Conservation (phyloP, 2,329 filamentous ascomycete species). For the Aspergillus persii region DNA sequence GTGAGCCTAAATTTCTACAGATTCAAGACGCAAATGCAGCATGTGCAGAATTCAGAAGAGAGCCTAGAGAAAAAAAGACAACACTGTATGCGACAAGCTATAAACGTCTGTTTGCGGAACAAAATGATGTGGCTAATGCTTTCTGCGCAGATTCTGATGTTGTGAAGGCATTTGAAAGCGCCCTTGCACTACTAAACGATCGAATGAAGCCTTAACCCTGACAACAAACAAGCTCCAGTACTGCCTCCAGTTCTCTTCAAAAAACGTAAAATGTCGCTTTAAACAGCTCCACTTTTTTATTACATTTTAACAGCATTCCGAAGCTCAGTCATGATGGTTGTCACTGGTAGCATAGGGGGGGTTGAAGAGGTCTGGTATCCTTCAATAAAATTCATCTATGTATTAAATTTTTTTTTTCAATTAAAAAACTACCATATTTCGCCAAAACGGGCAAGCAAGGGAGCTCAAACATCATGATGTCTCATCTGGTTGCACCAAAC, state of each 20-base stretch:
- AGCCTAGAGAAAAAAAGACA: constrained; percentile 70
- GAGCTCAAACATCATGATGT: neutral
- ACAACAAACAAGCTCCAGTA: neutral
- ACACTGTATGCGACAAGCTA: constrained; percentile 63
- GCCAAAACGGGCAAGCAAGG: neutral
- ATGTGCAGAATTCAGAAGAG: constrained; percentile 72
- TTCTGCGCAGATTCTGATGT: constrained; percentile 39
- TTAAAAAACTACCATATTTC: neutral
- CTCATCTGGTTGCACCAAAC: constrained; percentile 55
- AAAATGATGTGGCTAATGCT: constrained; percentile 14
- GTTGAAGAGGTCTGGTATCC: neutral
- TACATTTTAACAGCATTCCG: neutral
- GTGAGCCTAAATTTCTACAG: constrained; percentile 41
- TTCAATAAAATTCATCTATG: neutral
- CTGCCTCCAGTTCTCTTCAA: neutral
- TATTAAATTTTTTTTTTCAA: neutral
- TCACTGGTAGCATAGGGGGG: neutral
- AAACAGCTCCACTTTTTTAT: neutral
- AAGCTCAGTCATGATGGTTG: neutral
- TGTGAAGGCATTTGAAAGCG: constrained; percentile 49
- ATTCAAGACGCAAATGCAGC: constrained; percentile 73
- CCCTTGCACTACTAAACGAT: constrained; percentile 44
- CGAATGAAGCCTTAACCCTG: constrained; percentile 20
- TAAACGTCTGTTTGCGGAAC: neutral
- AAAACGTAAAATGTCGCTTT: neutral